A percentile compares a stretch with the other conserved stretches of the same genome.
Conservation (phyloP, 2,329 filamentous ascomycete species). For the Colletotrichum sp. region DNA sequence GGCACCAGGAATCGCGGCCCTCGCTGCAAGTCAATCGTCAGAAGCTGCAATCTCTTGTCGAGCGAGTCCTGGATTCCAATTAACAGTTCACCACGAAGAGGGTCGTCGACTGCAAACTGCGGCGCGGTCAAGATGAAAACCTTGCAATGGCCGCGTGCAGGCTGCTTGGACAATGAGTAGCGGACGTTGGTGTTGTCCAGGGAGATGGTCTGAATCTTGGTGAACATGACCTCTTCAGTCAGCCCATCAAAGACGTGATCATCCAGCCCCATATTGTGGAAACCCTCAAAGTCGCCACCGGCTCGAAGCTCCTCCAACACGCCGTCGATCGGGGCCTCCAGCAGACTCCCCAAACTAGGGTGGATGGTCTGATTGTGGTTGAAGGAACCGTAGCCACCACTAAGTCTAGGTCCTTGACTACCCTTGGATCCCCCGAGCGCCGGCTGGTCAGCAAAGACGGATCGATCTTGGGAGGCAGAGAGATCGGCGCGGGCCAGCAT, state of each 20-base stretch:
- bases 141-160: conserved; percentile 59
- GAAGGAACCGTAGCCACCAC: conserved; percentile 50
- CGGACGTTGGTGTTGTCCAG: conserved; percentile 66
- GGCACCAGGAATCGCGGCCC: conserved; percentile 18
- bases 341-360: conserved; percentile 63
- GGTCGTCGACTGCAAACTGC: conserved; percentile 57
- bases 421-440: conserved; percentile 59
- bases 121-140: conserved; percentile 73
- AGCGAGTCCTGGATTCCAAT: conserved; percentile 74
- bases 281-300: conserved; percentile 68
- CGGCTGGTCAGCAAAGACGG: conserved; percentile 75
- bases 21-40: conserved; percentile 60
- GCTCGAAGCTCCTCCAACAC: conserved; percentile 71
- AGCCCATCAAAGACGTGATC: conserved; percentile 76
- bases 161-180: conserved; percentile 60
- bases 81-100: conserved; percentile 59
- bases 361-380: conserved; percentile 51
- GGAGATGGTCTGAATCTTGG: conserved; percentile 72
- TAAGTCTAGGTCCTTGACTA: conserved; percentile 67
- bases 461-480: conserved; percentile 81
- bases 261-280: conserved; percentile 74
- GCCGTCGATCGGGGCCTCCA: conserved; percentile 72
- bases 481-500: conserved; percentile 87
- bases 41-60: conserved; percentile 70
- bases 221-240: conserved; percentile 73